Percentiles rank a stretch among this genome's conserved stretches.
Evolutionary conservation across 2,329 filamentous ascomycete species (phyloP).

Genomic region (Penicillium sp.): DNA sequence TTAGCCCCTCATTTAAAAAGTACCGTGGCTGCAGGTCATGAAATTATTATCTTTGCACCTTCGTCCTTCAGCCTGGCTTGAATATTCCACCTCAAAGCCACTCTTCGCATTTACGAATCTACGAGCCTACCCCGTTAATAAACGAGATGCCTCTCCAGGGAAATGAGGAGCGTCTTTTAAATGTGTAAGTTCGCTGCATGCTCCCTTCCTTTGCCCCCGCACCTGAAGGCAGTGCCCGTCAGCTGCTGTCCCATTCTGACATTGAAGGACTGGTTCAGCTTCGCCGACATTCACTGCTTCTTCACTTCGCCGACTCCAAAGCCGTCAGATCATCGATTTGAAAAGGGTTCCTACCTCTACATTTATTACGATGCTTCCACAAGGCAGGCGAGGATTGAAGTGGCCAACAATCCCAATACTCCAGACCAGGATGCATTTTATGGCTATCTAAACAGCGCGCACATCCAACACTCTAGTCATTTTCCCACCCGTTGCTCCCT

Average conservation of each 20-base stretch:
- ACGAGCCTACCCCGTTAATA: not conserved
- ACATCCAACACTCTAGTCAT: conserved; percentile 51
- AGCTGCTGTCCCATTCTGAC: conserved; percentile 2
- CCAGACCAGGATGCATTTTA: conserved; percentile 60
- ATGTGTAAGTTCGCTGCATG: conserved; percentile 34
- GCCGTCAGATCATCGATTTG: conserved; percentile 57
- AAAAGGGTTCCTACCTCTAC: conserved; percentile 60
- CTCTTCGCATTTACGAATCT: conserved; percentile 4
- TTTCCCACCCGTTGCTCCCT: conserved; percentile 57
- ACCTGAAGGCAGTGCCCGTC: not conserved
- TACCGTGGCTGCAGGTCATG: conserved; percentile 6
- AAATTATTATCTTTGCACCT: conserved; percentile 1
- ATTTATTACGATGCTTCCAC: conserved; percentile 53
- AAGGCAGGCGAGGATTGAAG: conserved; percentile 52
- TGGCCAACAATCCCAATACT: conserved; percentile 59
- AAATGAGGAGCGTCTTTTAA: conserved; percentile 43
- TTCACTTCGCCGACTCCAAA: conserved; percentile 52
- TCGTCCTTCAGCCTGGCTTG: not conserved
- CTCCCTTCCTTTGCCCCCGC: conserved; percentile 15
- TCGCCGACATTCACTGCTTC: conserved; percentile 60
- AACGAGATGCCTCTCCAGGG: conserved; percentile 41
- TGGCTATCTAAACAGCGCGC: conserved; percentile 49
- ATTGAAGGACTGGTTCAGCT: conserved; percentile 38
- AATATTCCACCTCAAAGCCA: not conserved
- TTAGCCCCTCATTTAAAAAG: conserved; percentile 17